These are phyloP conservation scores for Mycocentrospora acerina DNA, from an alignment of 2,329 filamentous ascomycete genomes.

Conservation along the genomic window DNA sequence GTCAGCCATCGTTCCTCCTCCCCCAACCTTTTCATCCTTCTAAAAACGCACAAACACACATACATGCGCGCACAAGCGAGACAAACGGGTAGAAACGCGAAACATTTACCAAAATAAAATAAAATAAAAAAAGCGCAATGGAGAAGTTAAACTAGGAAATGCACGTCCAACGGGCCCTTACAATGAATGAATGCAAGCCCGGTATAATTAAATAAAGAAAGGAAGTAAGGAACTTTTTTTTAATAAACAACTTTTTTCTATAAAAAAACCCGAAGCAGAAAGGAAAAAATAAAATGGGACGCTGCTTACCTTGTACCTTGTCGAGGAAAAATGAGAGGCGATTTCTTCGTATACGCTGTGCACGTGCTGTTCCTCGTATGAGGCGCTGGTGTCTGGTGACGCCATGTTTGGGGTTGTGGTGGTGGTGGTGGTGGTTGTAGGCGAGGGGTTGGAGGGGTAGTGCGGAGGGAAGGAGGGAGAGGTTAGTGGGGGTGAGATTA, in stretches of 20 bases:
- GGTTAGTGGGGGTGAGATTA: constrained; percentile 1
- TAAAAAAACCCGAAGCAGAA: too few species aligned
- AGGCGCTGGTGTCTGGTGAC: constrained; percentile 44
- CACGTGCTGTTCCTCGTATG: constrained; percentile 84
- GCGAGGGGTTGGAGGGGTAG: neutral
- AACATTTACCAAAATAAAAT: too few species aligned
- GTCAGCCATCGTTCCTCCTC: neutral
- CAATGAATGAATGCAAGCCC: too few species aligned
- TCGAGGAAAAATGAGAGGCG: constrained; percentile 80
- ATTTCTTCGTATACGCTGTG: constrained; percentile 90
- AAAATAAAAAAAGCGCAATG: too few species aligned
- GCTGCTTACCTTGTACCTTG: constrained; percentile 72
- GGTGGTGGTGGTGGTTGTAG: neutral
- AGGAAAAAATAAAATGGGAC: constrained; percentile 4
- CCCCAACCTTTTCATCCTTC: neutral
- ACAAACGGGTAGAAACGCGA: too few species aligned
- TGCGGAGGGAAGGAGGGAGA: neutral
- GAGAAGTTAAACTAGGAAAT: too few species aligned
- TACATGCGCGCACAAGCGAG: too few species aligned
- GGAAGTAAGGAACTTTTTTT: too few species aligned
- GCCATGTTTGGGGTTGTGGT: constrained; percentile 16
- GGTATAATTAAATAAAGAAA: too few species aligned
- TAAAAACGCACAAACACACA: too few species aligned
- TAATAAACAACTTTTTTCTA: too few species aligned
- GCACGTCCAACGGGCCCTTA: too few species aligned